A percentile compares a stretch with the other conserved stretches of the same genome.
These are phyloP conservation scores for Fusarium sp. DNA, from an alignment of 2,329 filamentous ascomycete genomes.

Conservation along the genomic window DNA sequence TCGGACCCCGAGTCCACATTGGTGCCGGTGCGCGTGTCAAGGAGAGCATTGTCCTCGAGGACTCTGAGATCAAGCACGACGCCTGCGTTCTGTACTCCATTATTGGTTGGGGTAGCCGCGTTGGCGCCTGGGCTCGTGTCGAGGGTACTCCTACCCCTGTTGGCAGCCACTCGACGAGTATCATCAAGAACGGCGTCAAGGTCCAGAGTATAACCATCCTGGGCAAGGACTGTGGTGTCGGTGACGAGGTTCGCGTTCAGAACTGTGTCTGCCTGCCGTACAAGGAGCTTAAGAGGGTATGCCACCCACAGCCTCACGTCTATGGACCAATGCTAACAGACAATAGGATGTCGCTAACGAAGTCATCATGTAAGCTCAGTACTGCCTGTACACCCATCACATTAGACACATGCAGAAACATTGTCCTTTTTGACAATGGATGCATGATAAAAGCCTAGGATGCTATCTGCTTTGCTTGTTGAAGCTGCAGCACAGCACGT, in stretches of 20 bases:
- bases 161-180: constrained; percentile 90
- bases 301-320: constrained; percentile 44
- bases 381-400: constrained; percentile 7
- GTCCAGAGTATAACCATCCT: constrained; percentile 98
- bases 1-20: constrained; percentile 87
- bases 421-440: constrained; percentile 8
- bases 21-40: constrained; percentile 92
- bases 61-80: constrained; percentile 95
- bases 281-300: constrained; percentile 96
- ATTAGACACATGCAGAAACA: constrained; percentile 27
- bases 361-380: constrained; percentile 83
- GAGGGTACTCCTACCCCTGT: constrained; percentile 93
- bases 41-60: constrained; percentile 95
- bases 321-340: constrained; percentile 42
- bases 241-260: constrained; percentile 94
- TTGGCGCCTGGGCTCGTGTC: constrained; percentile 98
- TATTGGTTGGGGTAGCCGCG: constrained; percentile 94
- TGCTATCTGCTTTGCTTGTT: constrained; percentile 12
- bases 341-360: constrained; percentile 82
- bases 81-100: constrained; percentile 96
- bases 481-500: constrained; percentile 10
- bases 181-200: constrained; percentile 98
- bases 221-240: constrained; percentile 94
- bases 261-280: constrained; percentile 98
- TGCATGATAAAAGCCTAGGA: constrained; percentile 13